A percentile compares a stretch with the other conserved stretches of the same genome.
phyloP scores from a whole-genome alignment of 345 rosid species.

The Arabidopsis arenosa region DNA sequence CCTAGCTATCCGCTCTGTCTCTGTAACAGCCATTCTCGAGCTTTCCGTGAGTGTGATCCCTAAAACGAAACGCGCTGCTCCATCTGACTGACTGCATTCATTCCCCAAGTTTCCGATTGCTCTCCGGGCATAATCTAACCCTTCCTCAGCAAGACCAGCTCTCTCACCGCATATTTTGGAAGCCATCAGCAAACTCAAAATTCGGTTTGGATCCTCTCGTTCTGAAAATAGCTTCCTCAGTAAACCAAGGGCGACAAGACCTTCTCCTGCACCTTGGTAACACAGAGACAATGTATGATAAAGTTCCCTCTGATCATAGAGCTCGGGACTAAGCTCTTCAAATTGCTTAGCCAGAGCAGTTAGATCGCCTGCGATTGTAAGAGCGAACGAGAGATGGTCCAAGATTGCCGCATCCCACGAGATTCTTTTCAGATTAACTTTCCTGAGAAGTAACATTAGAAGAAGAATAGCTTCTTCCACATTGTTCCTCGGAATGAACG shows the following conservation, averaged over 20 bases:
- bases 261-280: conserved; percentile 70
- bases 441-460: conserved; percentile 71
- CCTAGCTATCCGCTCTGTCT: conserved; percentile 54
- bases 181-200: conserved; percentile 67
- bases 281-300: conserved; percentile 64
- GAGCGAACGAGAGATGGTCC: conserved; percentile 82
- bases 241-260: conserved; percentile 66
- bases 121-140: conserved; percentile 59
- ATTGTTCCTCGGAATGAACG: conserved; percentile 75
- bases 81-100: conserved; percentile 56
- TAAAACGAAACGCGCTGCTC: conserved; percentile 54
- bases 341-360: conserved; percentile 61
- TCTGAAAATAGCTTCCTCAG: conserved; percentile 61
- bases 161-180: conserved; percentile 65
- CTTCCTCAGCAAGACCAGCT: conserved; percentile 65
- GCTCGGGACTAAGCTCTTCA: conserved; percentile 74
- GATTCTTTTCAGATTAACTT: conserved; percentile 61
- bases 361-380: conserved; percentile 65
- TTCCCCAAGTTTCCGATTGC: conserved; percentile 53
- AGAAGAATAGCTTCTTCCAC: conserved; percentile 86
- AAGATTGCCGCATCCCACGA: conserved; percentile 79
- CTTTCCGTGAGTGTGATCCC: conserved; percentile 62
- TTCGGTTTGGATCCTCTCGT: conserved; percentile 57
- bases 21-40: conserved; percentile 55
- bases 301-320: conserved; percentile 58